Evolutionary conservation across 2,329 filamentous ascomycete genomes (phyloP).

Genomic region (Trichophyton simii): DNA sequence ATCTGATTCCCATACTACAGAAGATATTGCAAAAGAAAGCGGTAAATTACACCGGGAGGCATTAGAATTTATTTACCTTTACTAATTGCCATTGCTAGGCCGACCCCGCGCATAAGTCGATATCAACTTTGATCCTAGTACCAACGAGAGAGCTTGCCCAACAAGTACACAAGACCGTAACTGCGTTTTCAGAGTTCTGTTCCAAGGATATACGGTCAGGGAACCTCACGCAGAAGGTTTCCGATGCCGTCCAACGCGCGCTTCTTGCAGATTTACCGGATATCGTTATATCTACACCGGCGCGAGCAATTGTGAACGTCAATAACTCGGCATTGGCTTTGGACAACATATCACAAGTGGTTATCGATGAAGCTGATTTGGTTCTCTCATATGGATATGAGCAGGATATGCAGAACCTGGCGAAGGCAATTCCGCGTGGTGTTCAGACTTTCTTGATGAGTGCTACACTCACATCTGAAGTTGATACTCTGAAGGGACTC

Average conservation of each 20-base stretch:
- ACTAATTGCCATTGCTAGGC: slow-evolving; percentile 52
- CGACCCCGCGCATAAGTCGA: slow-evolving; percentile 35
- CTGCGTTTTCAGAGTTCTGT: slow-evolving; percentile 68
- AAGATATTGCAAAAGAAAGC: slow-evolving; percentile 67
- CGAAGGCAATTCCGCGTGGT: slow-evolving; percentile 65
- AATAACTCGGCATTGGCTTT: slow-evolving; percentile 60
- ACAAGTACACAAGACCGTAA: slow-evolving; percentile 70
- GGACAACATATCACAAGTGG: slow-evolving; percentile 59
- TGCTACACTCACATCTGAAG: slow-evolving; percentile 77
- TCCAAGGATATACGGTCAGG: slow-evolving; percentile 68
- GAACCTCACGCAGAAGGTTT: slow-evolving; percentile 83
- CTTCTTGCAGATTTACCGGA: slow-evolving; percentile 78
- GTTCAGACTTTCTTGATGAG: slow-evolving; percentile 90
- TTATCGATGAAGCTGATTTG: slow-evolving; percentile 89
- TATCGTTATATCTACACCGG: slow-evolving; percentile 79
- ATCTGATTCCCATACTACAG: slow-evolving; percentile 79
- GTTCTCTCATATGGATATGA: slow-evolving; percentile 90
- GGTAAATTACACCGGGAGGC: slow-evolving; percentile 29
- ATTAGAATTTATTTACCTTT: background rate
- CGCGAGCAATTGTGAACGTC: slow-evolving; percentile 67
- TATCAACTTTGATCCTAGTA: slow-evolving; percentile 74
- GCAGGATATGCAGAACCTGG: slow-evolving; percentile 70
- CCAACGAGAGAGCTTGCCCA: slow-evolving; percentile 89
- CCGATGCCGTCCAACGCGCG: slow-evolving; percentile 75
- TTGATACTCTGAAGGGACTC: slow-evolving; percentile 70